Evolutionary conservation across 2,329 filamentous ascomycete species (phyloP), one percentile per base, ranked within the genome.

Genomic region (Aotearoamyces nothofagi): DNA sequence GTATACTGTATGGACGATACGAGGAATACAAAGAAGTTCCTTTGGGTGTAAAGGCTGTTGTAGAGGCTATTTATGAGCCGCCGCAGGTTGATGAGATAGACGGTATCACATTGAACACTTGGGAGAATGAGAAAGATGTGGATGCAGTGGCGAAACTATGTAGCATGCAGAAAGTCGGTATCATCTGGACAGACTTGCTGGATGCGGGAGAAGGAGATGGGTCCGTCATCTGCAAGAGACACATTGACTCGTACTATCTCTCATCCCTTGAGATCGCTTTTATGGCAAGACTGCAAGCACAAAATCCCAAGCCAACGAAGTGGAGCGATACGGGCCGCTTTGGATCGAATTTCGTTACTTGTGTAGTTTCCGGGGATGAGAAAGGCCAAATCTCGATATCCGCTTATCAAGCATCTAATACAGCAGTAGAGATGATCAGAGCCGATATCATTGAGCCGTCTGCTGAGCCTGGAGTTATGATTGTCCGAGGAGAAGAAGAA

Each of bases 281-380:
- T 52, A 80, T 86, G 1, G 77, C 90, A 12, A 72, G 84, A 26
- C 66, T 92, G 36, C 90, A 98, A 55, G 82, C 83, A 5, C 75
- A 80, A 45, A 71, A 93, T 42, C 86, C 87, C 1, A 87, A 92
- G 44, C 63, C 83, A 11, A 90, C 82, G 6, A 96, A 94, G 53
- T 98, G 90, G 87, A 93, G 87, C 50, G 86, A 94, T 45, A 92
- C 81, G 3, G 90, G 87, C 25, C 69, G 69, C 31, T 98, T 94
- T 47, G 90, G 90, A 11, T 96, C 87, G 27, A 90, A 92, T 49
- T 96, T 96, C 51, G 86, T 98, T 26, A 96, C 90, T 1, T 98
- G 90, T 52, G 74, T 98, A 24, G 67, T 98, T 35, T 87, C 82
- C n/a, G 87, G 87, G 26, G 87, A 96, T 44, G 81, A 90, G 38